phyloP scores from a whole-genome alignment of 768 basidiomycete species.

The Mycena indigotica region DNA sequence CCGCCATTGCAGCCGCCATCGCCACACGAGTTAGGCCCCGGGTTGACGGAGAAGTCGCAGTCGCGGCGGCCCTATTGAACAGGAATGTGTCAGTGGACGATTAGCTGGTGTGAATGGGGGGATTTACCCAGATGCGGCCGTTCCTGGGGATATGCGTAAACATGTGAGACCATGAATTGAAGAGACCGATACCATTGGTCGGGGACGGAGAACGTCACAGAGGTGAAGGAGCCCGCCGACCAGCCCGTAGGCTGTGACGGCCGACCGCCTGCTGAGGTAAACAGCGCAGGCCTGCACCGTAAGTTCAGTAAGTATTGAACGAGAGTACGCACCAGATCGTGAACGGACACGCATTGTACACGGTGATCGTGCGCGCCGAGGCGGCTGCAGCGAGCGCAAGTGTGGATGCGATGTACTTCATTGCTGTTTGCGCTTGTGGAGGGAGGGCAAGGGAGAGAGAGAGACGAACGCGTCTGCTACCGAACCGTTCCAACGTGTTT shows the following conservation, averaged over 20 bases:
- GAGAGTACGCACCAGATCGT: slow-evolving; percentile 40
- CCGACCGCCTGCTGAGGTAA: slow-evolving; percentile 12
- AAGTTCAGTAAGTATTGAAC: slow-evolving; percentile 29
- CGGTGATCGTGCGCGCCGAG: slow-evolving; percentile 42
- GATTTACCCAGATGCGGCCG: slow-evolving; percentile 56
- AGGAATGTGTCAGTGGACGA: slow-evolving; percentile 17
- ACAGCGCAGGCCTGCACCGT: slow-evolving; percentile 26
- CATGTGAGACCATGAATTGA: no score
- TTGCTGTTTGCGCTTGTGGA: no score
- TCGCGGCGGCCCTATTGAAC: slow-evolving; percentile 49
- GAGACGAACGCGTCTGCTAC: no score
- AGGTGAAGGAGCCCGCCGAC: slow-evolving; percentile 20
- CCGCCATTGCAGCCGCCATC: slow-evolving; percentile 58
- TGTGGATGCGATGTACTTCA: slow-evolving; percentile 46
- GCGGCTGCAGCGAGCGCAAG: slow-evolving; percentile 42
- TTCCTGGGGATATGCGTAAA: no score
- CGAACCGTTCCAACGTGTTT: no score
- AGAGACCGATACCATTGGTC: no score
- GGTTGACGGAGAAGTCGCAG: slow-evolving; percentile 48
- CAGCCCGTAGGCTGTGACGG: slow-evolving; percentile 24
- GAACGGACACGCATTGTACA: slow-evolving; percentile 46
- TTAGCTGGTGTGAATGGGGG: neutral
- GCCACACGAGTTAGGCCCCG: slow-evolving; percentile 45
- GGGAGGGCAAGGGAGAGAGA: no score
- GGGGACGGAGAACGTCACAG: slow-evolving; percentile 43